phyloP scores from a whole-genome alignment of 2,329 filamentous ascomycete species.

The Fusarium nanum region DNA sequence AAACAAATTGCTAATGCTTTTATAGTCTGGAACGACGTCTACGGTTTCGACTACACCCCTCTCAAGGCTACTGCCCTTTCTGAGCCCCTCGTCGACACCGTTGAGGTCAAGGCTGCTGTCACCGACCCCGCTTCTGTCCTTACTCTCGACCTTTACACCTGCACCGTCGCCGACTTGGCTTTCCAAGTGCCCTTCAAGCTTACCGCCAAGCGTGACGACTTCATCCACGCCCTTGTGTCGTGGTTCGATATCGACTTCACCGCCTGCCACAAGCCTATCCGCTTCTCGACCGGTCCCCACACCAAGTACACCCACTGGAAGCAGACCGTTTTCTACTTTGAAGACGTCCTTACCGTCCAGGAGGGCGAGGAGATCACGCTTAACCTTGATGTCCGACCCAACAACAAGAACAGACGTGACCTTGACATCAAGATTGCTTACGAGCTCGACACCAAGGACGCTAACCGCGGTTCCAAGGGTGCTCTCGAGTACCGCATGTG shows the following conservation, averaged over 20 bases:
- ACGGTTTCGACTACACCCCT: slow-evolving; percentile 95
- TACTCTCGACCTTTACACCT: slow-evolving; percentile 92
- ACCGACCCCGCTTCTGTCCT: slow-evolving; percentile 89
- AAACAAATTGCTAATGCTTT: not conserved
- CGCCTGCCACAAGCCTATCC: slow-evolving; percentile 96
- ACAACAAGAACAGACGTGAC: slow-evolving; percentile 93
- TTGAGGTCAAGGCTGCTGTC: slow-evolving; percentile 96
- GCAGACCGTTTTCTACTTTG: slow-evolving; percentile 98
- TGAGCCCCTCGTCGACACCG: slow-evolving; percentile 96
- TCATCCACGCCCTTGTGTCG: slow-evolving; percentile 93
- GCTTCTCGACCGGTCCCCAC: slow-evolving; percentile 96
- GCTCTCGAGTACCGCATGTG: slow-evolving; percentile 84
- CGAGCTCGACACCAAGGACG: slow-evolving; percentile 80
- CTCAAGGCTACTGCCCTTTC: slow-evolving; percentile 94
- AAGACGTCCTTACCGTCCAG: slow-evolving; percentile 91
- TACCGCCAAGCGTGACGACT: slow-evolving; percentile 85
- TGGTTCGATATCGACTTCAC: slow-evolving; percentile 99
- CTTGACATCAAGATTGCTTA: slow-evolving; percentile 92
- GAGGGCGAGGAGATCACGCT: slow-evolving; percentile 83
- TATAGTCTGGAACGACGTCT: slow-evolving; percentile 98
- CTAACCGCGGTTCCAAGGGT: slow-evolving; percentile 75
- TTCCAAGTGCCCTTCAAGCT: slow-evolving; percentile 85
- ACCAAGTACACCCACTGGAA: slow-evolving; percentile 99
- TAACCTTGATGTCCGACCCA: slow-evolving; percentile 84
- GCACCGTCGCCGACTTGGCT: slow-evolving; percentile 82